Percentiles rank a stretch among this genome's conserved stretches.
These are phyloP conservation scores for Nitzschia putrida DNA, from an alignment of 108 stramenopile genomes.

Conservation along the genomic window DNA sequence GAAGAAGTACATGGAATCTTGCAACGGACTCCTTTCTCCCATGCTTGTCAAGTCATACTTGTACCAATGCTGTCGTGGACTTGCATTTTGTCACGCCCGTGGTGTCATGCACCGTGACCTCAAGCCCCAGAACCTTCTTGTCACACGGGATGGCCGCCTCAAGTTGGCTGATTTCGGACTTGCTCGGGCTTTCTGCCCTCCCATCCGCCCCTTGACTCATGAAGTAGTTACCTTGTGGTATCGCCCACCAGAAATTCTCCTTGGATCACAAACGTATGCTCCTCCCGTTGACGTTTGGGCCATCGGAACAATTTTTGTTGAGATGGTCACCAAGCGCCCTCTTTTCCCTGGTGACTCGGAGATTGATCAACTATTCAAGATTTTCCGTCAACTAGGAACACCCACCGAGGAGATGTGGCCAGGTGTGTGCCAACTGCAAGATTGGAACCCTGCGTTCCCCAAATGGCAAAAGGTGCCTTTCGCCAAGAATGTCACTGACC, in stretches of 20 bases:
- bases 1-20: conserved; percentile 94
- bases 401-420: conserved; percentile 93
- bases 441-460: conserved; percentile 89
- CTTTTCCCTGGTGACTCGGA: conserved; percentile 97
- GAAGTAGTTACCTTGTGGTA: conserved; percentile 99
- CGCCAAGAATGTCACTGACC: conserved; percentile 63
- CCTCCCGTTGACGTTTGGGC: conserved; percentile 96
- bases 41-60: conserved; percentile 85
- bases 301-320: conserved; percentile 96
- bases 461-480: conserved; percentile 75
- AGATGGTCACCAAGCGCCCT: conserved; percentile 96
- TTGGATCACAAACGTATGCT: conserved; percentile 90
- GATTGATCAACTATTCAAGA: conserved; percentile 97
- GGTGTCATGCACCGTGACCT: conserved; percentile 98
- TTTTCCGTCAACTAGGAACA: conserved; percentile 96
- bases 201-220: conserved; percentile 88
- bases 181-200: conserved; percentile 95
- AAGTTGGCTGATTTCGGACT: conserved; percentile 99
- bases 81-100: conserved; percentile 95
- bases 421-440: conserved; percentile 79
- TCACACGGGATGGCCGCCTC: conserved; percentile 87
- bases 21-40: conserved; percentile 71
- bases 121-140: conserved; percentile 98
- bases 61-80: conserved; percentile 84
- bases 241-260: conserved; percentile 94